These are phyloP conservation scores for Flaveria sonorensis DNA, from an alignment of 129 eudicot species.

Conservation along the genomic window DNA sequence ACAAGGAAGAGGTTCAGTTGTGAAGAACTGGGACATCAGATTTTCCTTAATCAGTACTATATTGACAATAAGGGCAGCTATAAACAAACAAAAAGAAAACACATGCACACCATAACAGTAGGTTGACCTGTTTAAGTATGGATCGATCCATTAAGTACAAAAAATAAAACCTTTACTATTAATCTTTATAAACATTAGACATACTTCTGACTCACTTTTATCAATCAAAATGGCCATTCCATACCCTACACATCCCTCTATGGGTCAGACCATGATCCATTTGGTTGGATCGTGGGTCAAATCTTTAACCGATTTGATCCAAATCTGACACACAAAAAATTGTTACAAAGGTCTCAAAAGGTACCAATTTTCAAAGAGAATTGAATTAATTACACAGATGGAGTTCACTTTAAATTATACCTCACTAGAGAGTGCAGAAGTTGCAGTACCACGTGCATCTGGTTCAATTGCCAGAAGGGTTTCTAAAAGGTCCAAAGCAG, in stretches of 20 bases:
- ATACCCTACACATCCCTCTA: neutral
- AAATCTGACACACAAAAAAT: neutral
- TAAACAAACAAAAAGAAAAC: neutral
- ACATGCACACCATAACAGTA: neutral
- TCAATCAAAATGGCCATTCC: neutral
- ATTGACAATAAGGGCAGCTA: neutral
- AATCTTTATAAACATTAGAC: neutral
- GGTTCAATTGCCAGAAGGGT: conserved; percentile 81
- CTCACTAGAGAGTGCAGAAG: conserved; percentile 73
- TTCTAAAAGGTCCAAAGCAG: conserved; percentile 72
- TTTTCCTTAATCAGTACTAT: neutral
- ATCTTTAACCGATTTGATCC: conserved; percentile 1
- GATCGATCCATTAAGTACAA: neutral
- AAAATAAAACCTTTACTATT: neutral
- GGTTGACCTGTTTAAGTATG: neutral
- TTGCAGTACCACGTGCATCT: conserved; percentile 64
- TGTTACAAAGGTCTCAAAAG: neutral
- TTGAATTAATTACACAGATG: neutral
- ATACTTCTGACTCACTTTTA: neutral
- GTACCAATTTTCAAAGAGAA: neutral
- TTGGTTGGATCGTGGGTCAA: neutral
- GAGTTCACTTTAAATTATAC: conserved; percentile 33
- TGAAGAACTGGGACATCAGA: conserved; percentile 63
- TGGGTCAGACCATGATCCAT: neutral
- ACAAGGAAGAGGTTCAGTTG: conserved; percentile 72